Percentiles rank a stretch among this genome's conserved stretches.
Evolutionary conservation across 1,139 yeast genomes (phyloP).

Genomic region (Eremothecium coryli): DNA sequence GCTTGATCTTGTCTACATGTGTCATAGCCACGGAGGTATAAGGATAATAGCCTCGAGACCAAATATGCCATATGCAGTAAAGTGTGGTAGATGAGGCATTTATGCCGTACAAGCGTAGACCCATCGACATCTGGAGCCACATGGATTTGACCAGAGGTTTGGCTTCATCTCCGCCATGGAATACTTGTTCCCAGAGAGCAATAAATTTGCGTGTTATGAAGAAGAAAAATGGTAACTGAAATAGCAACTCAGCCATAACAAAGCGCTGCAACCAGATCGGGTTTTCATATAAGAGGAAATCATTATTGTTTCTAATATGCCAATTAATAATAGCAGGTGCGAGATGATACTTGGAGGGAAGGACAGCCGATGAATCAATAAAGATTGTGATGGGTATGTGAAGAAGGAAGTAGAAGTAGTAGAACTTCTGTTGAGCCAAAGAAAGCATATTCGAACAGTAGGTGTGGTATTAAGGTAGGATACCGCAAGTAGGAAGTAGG

Average conservation of each 20-base stretch:
- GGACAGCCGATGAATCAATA: constrained; percentile 63
- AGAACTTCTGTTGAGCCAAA: constrained; percentile 1
- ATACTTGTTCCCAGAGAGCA: constrained; percentile 8
- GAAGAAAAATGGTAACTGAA: constrained; percentile 69
- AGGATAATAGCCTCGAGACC: constrained; percentile 25
- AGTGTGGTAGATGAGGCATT: constrained; percentile 27
- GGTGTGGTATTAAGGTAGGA: background rate
- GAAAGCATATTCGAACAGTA: no score
- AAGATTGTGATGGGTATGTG: constrained; percentile 64
- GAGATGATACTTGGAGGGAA: constrained; percentile 47
- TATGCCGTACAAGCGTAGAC: constrained; percentile 22
- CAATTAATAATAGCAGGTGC: constrained; percentile 44
- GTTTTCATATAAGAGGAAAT: constrained; percentile 51
- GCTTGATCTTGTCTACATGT: constrained; percentile 14
- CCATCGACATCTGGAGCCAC: constrained; percentile 8
- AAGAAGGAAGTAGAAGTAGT: constrained; percentile 4
- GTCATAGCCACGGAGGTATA: constrained; percentile 12
- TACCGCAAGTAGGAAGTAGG: no score
- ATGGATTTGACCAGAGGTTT: constrained; percentile 7
- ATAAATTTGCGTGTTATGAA: constrained; percentile 14
- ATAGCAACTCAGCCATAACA: constrained; percentile 58
- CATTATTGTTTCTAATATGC: constrained; percentile 59
- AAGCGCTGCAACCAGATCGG: constrained; percentile 63
- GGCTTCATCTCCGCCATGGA: constrained; percentile 4
- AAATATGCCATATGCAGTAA: constrained; percentile 21